Conservation (phyloP, 2,329 filamentous ascomycete species). For the Coccinonectria pachysandricola region DNA sequence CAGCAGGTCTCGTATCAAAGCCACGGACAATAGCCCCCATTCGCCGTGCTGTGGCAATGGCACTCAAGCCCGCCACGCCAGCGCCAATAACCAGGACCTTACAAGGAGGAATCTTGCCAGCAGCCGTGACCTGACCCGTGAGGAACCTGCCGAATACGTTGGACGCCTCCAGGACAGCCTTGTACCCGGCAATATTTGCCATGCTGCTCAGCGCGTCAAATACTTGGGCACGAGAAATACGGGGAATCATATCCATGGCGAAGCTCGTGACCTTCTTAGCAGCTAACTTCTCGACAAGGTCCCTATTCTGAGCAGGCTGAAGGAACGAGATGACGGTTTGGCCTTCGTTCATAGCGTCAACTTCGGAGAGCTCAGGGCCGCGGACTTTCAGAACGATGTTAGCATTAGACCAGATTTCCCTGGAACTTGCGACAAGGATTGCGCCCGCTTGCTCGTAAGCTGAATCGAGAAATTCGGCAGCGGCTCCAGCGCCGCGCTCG, state of each 20-base stretch:
- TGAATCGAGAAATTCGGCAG: conserved; percentile 67
- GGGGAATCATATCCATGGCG: conserved; percentile 87
- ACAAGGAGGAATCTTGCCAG: conserved; percentile 80
- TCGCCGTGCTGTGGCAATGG: conserved; percentile 75
- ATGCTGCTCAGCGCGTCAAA: conserved; percentile 87
- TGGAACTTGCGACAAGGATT: conserved; percentile 57
- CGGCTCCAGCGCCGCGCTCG: conserved; percentile 68
- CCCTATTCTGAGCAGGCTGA: conserved; percentile 71
- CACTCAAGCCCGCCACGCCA: conserved; percentile 78
- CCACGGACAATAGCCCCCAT: conserved; percentile 84
- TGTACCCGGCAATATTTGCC: conserved; percentile 92
- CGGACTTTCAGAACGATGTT: conserved; percentile 81
- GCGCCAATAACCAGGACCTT: conserved; percentile 87
- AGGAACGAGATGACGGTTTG: conserved; percentile 75
- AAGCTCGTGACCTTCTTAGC: conserved; percentile 64
- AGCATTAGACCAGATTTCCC: conserved; percentile 60
- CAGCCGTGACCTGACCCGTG: conserved; percentile 82
- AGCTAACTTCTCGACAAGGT: conserved; percentile 63
- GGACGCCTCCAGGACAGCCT: conserved; percentile 79
- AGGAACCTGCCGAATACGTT: conserved; percentile 84
- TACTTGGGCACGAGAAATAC: conserved; percentile 78
- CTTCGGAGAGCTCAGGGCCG: conserved; percentile 59
- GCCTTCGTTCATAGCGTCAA: conserved; percentile 55
- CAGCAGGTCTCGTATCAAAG: conserved; percentile 84
- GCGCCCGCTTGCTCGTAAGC: conserved; percentile 72